Evolutionary conservation across 192 early-diverging fungal species (phyloP), one percentile per base, ranked within the genome.

Genomic region (Umbelopsis isabellina): DNA sequence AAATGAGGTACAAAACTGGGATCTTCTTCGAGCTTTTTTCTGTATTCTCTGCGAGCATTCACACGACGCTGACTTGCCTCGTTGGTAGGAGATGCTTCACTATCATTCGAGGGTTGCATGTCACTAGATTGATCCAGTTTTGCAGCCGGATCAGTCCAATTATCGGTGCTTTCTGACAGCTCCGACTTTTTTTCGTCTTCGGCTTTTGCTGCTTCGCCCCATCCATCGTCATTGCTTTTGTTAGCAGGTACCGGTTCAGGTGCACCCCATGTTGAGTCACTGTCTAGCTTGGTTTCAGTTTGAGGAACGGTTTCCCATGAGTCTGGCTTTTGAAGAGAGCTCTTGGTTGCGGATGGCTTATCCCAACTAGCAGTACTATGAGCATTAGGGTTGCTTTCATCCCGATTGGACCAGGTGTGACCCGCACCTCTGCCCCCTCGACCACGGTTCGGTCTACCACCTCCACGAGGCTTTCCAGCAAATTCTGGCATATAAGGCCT

Each of bases 1-100:
- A 86, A 79, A 64, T 84, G 83, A 16, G 85, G 85, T 15, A 84
- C 83, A 64, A 86, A 86, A 6, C 83, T 80, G 7, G 85, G 85
- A 68, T 86, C 85, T 48, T 86, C 83, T 23, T 77, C 83, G 33
- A 86, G 58, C 45, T 84, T 86, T 51, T 79, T 80, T 37, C 85
- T 72, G 64, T 86, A 86, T 68, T 86, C 85, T 41, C 79, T 79
- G 22, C 83, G 71, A 64, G 80, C 85, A 23, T 77, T 55, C 20
- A 79, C 45, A 41, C 74, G 74, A 16, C 65, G 71, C 35, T 76
- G 64, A 22, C 58, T 4, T 0, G 12, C 49, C 33, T 5, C 49
- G 20, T 68, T 51, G 49, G 33, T 3, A n/a, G 23, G 20, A 15
- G 20, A 25, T 52, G 27, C 30, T 37, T 61, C 55, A 25, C 55